Conservation (phyloP, 1,284 basidiomycete species). For the Salmacisia buchloeana region DNA sequence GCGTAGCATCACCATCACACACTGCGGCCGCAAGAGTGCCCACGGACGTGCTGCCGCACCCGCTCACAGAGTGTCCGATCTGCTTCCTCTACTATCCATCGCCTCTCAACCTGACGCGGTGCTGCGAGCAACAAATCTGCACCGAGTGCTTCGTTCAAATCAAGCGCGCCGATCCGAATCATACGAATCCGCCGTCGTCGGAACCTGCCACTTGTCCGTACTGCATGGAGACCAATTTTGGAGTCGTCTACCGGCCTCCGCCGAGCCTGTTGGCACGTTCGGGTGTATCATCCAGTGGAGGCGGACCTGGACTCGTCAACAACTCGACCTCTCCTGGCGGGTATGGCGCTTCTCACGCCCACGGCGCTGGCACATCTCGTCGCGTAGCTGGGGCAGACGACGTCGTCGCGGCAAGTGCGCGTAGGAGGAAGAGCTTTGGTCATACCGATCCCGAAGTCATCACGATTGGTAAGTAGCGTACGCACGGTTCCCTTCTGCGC, state of each 20-base stretch:
- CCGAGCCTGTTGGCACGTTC: conserved; percentile 30
- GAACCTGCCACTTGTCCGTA: conserved; percentile 78
- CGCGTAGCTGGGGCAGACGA: background rate
- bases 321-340: background rate
- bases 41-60: conserved; percentile 60
- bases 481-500: background rate
- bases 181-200: conserved; percentile 36
- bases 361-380: background rate
- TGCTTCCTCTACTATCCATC: conserved; percentile 67
- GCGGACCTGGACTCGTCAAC: background rate
- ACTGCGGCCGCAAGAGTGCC: conserved; percentile 55
- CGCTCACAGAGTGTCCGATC: conserved; percentile 93
- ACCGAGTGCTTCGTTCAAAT: conserved; percentile 99
- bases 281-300: background rate
- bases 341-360: background rate
- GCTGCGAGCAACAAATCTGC: conserved; percentile 96
- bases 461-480: conserved; percentile 23
- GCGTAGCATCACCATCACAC: background rate
- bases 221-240: conserved; percentile 94
- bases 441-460: conserved; percentile 36
- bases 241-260: conserved; percentile 81
- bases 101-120: conserved; percentile 79
- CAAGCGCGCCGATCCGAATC: conserved; percentile 78
- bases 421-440: conserved; percentile 28
- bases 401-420: background rate